phyloP scores from a whole-genome alignment of 2,329 filamentous ascomycete species.

The Trichothecium roseum region DNA sequence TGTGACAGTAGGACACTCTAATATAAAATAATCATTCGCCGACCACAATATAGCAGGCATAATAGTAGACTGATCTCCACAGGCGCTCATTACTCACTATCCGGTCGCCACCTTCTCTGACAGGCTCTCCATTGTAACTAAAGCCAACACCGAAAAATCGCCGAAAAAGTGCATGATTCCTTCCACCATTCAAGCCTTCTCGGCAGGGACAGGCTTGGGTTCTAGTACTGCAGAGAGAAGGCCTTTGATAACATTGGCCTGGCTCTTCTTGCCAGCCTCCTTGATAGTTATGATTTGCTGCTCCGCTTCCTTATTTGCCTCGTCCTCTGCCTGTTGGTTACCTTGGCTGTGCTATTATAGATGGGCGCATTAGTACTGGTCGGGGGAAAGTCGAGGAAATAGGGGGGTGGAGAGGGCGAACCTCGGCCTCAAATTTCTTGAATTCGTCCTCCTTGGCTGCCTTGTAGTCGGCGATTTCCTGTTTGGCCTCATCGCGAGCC shows the following conservation, averaged over 20 bases:
- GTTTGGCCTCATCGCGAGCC: slow-evolving; percentile 91
- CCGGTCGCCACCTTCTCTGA: too few species aligned
- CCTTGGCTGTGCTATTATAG: slow-evolving; percentile 83
- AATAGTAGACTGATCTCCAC: not conserved
- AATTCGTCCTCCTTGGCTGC: slow-evolving; percentile 87
- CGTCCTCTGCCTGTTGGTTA: slow-evolving; percentile 66
- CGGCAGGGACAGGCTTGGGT: slow-evolving; percentile 57
- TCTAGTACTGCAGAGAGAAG: slow-evolving; percentile 78
- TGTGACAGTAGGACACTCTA: slow-evolving; percentile 20
- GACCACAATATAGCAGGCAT: not conserved
- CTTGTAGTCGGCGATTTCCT: slow-evolving; percentile 92
- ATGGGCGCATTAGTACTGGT: too few species aligned
- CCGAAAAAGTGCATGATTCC: slow-evolving; percentile 1
- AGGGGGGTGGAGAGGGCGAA: slow-evolving; percentile 16
- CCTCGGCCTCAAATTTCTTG: slow-evolving; percentile 79
- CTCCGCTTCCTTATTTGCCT: slow-evolving; percentile 74
- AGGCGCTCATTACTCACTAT: too few species aligned
- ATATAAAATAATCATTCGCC: too few species aligned
- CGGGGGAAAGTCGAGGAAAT: not conserved
- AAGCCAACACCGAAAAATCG: not conserved
- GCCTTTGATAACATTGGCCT: slow-evolving; percentile 70
- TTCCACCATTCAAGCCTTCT: slow-evolving; percentile 10
- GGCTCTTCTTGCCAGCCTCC: slow-evolving; percentile 66
- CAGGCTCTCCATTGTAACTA: not conserved
- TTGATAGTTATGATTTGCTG: slow-evolving; percentile 74